Percentiles rank a stretch among this genome's conserved stretches.
These are phyloP conservation scores for Castanopsis chinensis DNA, from an alignment of 306 rosid genomes.

Conservation along the genomic window DNA sequence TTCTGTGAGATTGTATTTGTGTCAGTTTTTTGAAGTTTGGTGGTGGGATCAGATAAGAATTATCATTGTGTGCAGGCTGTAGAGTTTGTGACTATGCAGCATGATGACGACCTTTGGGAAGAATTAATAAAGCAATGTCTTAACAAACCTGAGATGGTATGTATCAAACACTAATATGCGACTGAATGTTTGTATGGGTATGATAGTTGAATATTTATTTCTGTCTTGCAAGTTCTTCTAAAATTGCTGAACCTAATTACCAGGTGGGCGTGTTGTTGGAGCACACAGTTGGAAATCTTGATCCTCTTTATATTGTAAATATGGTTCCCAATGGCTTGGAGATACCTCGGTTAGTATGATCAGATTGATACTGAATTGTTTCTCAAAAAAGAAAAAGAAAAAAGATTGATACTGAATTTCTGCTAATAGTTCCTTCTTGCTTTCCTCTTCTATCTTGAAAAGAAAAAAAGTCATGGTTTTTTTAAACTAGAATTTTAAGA, in stretches of 20 bases:
- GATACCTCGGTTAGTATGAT: slow-evolving; percentile 78
- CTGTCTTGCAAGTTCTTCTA: slow-evolving; percentile 8
- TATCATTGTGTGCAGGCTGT: slow-evolving; percentile 59
- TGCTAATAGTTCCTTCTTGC: background rate
- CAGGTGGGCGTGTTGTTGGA: slow-evolving; percentile 93
- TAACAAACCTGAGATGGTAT: slow-evolving; percentile 66
- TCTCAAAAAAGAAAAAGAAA: no score
- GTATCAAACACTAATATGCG: background rate
- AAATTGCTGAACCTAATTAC: slow-evolving; percentile 30
- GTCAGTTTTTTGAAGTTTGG: slow-evolving; percentile 17
- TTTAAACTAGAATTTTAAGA: background rate
- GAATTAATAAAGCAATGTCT: slow-evolving; percentile 58
- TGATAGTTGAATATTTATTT: background rate
- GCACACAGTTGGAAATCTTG: slow-evolving; percentile 92
- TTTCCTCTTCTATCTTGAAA: background rate
- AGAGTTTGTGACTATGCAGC: slow-evolving; percentile 65
- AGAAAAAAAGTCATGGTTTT: background rate
- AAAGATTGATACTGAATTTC: background rate
- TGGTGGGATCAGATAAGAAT: background rate
- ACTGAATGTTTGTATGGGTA: background rate
- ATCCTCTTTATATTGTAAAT: slow-evolving; percentile 80
- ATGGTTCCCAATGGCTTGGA: slow-evolving; percentile 94
- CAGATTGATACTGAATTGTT: background rate
- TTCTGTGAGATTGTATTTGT: slow-evolving; percentile 12
- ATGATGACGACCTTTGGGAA: slow-evolving; percentile 69